Evolutionary conservation across 768 basidiomycete genomes (phyloP).

Genomic region (Mycena floridula): DNA sequence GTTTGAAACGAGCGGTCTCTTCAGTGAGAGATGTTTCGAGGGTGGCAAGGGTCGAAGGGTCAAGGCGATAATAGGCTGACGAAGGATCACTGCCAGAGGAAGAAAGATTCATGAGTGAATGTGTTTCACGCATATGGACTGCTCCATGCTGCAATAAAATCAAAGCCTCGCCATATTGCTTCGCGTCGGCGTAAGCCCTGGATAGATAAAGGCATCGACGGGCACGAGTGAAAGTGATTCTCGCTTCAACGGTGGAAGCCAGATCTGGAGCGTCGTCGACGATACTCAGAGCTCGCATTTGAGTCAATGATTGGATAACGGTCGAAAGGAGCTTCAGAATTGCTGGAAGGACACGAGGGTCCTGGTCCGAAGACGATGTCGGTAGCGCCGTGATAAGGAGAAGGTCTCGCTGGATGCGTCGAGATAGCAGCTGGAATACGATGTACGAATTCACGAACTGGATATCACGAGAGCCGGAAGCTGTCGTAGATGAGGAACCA

Average conservation of each 20-base stretch:
- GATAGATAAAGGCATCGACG: conserved; percentile 76
- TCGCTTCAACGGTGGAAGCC: conserved; percentile 68
- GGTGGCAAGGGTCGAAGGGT: conserved; percentile 30
- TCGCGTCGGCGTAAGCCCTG: conserved; percentile 63
- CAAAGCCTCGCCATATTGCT: conserved; percentile 69
- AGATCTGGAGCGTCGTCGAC: conserved; percentile 88
- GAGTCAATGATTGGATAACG: conserved; percentile 75
- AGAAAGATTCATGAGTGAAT: conserved; percentile 42
- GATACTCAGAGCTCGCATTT: conserved; percentile 76
- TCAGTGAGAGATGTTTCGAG: conserved; percentile 47
- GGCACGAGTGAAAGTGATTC: conserved; percentile 69
- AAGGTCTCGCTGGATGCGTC: conserved; percentile 85
- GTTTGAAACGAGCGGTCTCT: conserved; percentile 51
- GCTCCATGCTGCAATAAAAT: conserved; percentile 64
- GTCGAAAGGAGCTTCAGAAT: conserved; percentile 87
- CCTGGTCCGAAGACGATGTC: conserved; percentile 38
- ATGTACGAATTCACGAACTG: conserved; percentile 85
- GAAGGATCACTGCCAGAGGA: conserved; percentile 25
- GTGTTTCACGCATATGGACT: conserved; percentile 71
- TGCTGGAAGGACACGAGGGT: conserved; percentile 74
- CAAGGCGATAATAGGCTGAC: conserved; percentile 53
- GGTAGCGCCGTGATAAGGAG: conserved; percentile 62
- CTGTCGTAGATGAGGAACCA: conserved; percentile 31
- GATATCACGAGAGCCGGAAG: conserved; percentile 58
- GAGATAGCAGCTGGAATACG: conserved; percentile 79